Evolutionary conservation across 2,329 filamentous ascomycete genomes (phyloP).

Genomic region (Diplodia corticola): DNA sequence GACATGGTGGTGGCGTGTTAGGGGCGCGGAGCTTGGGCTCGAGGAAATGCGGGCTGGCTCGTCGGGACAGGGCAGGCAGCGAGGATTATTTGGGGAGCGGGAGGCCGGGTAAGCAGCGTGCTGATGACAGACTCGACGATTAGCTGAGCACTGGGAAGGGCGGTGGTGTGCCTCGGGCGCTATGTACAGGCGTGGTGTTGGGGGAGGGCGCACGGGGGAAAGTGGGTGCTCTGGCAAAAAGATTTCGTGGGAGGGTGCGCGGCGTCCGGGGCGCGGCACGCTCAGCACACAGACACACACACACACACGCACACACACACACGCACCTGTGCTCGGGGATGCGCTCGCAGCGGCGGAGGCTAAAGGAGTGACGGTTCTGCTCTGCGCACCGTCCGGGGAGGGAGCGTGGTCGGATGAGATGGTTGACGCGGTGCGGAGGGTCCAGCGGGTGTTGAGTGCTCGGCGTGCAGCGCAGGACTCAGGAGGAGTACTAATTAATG

Average conservation of each 20-base stretch:
- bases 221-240: slow-evolving; percentile 24
- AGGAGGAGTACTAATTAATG: slow-evolving; percentile 23
- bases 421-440: slow-evolving; percentile 1
- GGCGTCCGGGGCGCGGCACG: slow-evolving; percentile 18
- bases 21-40: slow-evolving; percentile 16
- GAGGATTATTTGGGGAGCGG: not conserved
- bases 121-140: not conserved
- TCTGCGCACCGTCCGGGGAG: slow-evolving; percentile 16
- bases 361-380: slow-evolving; percentile 23
- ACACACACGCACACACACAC: not conserved
- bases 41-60: not conserved
- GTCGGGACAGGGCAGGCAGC: slow-evolving; percentile 6
- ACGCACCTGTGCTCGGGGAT: not conserved
- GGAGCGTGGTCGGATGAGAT: slow-evolving; percentile 14
- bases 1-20: slow-evolving; percentile 22
- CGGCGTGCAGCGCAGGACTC: not conserved
- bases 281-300: not conserved
- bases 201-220: slow-evolving; percentile 21
- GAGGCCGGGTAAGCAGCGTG: not conserved
- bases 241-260: slow-evolving; percentile 21
- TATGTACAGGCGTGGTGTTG: slow-evolving; percentile 25
- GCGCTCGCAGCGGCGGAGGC: slow-evolving; percentile 3
- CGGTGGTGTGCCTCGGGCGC: slow-evolving; percentile 5
- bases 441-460: slow-evolving; percentile 12
- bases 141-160: slow-evolving; percentile 22